Evolutionary conservation across 1,284 basidiomycete species (phyloP).

Genomic region (Volvariella surrecta): DNA sequence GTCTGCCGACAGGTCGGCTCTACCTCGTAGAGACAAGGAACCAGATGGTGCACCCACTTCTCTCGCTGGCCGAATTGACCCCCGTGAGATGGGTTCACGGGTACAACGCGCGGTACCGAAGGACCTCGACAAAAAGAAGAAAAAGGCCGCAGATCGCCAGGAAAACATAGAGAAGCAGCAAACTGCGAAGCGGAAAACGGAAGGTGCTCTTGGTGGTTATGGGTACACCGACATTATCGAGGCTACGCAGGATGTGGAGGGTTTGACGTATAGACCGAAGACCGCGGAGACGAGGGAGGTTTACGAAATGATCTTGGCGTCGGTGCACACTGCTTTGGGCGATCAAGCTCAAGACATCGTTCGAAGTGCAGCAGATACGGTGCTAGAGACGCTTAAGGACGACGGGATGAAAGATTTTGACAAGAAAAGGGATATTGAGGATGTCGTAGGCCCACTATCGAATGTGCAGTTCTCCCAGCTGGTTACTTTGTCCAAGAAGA

Average conservation of each 20-base stretch:
- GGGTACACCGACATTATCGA: conserved; percentile 87
- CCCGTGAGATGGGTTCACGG: conserved; percentile 90
- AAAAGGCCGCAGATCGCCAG: conserved; percentile 55
- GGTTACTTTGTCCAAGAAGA: conserved; percentile 86
- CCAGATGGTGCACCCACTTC: conserved; percentile 95
- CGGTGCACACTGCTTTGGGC: conserved; percentile 79
- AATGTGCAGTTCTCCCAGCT: conserved; percentile 84
- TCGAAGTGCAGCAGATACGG: conserved; percentile 87
- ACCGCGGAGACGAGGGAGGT: conserved; percentile 93
- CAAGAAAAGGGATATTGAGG: conserved; percentile 93
- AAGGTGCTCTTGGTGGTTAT: conserved; percentile 38
- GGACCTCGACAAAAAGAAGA: conserved; percentile 95
- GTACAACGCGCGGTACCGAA: conserved; percentile 80
- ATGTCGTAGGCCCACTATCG: conserved; percentile 60
- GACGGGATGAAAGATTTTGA: conserved; percentile 94
- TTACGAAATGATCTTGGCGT: conserved; percentile 87
- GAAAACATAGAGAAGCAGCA: conserved; percentile 49
- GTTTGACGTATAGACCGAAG: conserved; percentile 85
- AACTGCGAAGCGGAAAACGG: conserved; percentile 41
- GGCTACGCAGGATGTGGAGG: conserved; percentile 90
- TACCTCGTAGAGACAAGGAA: conserved; percentile 83
- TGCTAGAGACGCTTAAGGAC: conserved; percentile 87
- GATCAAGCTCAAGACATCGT: conserved; percentile 97
- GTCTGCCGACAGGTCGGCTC: conserved; percentile 68
- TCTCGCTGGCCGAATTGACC: conserved; percentile 86